A percentile compares a stretch with the other conserved stretches of the same genome.
Evolutionary conservation across 306 rosid genomes (phyloP).

Genomic region (Castanopsis chinensis): DNA sequence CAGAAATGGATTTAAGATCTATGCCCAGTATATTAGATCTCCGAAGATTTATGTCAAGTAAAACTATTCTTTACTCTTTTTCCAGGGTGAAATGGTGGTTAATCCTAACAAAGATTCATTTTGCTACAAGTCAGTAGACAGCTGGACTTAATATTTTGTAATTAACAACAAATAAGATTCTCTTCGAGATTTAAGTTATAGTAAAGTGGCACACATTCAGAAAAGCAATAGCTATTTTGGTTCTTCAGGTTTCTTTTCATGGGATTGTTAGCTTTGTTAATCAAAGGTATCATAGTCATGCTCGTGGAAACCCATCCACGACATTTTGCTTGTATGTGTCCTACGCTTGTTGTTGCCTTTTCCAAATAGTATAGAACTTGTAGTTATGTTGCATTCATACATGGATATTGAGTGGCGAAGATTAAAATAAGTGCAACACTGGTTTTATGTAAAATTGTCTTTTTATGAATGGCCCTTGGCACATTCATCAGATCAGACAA

Average conservation of each 20-base stretch:
- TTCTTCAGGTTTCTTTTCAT: neutral
- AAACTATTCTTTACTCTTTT: neutral
- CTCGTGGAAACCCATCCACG: neutral
- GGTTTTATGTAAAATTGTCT: no score
- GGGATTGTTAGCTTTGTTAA: neutral
- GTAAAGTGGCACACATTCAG: neutral
- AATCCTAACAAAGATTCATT: slow-evolving; percentile 3
- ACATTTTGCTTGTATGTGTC: neutral
- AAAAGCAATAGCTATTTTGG: neutral
- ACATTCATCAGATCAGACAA: no score
- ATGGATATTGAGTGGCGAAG: no score
- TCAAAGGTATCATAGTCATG: neutral
- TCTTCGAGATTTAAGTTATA: neutral
- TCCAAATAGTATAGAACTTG: neutral
- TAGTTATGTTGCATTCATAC: neutral
- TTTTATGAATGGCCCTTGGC: no score
- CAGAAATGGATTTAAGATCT: slow-evolving; percentile 42
- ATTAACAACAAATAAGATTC: neutral
- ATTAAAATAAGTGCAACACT: no score
- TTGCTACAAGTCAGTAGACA: neutral
- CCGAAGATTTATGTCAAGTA: slow-evolving; percentile 24
- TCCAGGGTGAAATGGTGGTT: neutral
- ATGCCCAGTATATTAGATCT: slow-evolving; percentile 9
- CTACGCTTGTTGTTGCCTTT: neutral
- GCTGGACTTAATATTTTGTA: neutral